Conservation (phyloP, 805 yeast genomes). For the Wickerhamiella dianesei region DNA sequence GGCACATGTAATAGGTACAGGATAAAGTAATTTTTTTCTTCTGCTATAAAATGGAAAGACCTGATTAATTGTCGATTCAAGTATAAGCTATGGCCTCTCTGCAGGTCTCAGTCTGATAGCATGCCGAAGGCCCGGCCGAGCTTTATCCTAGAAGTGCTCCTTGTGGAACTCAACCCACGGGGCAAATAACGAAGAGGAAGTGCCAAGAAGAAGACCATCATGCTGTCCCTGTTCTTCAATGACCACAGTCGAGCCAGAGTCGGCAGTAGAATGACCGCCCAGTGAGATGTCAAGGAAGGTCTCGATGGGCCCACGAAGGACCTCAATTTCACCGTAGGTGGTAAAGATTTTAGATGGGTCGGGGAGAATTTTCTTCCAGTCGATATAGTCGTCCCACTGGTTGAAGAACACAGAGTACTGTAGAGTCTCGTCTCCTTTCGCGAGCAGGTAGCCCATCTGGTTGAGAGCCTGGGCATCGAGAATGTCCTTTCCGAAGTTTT, state of each 20-base stretch:
- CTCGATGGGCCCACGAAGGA: conserved; percentile 8
- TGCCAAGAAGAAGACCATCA: background rate
- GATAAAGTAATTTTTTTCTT: too few relatives aligned
- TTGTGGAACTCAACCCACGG: background rate
- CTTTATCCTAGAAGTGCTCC: background rate
- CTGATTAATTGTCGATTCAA: too few relatives aligned
- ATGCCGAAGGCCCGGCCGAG: too few relatives aligned
- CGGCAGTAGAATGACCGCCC: background rate
- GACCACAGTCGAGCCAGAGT: background rate
- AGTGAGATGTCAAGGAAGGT: conserved; percentile 1
- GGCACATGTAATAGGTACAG: too few relatives aligned
- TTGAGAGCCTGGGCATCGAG: background rate
- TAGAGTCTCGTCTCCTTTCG: background rate
- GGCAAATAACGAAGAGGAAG: background rate
- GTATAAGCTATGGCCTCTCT: too few relatives aligned
- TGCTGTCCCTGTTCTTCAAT: background rate
- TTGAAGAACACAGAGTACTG: background rate
- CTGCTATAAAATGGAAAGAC: too few relatives aligned
- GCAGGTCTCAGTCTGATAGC: too few relatives aligned
- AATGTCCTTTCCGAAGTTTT: background rate
- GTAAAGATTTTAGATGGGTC: background rate
- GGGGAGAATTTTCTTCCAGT: conserved; percentile 6
- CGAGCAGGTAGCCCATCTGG: background rate
- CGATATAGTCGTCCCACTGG: background rate
- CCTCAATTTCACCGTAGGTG: conserved; percentile 12